A percentile compares a stretch with the other conserved stretches of the same genome.
phyloP scores from a whole-genome alignment of 2,329 filamentous ascomycete genomes.

The Trichoderma polysporum region DNA sequence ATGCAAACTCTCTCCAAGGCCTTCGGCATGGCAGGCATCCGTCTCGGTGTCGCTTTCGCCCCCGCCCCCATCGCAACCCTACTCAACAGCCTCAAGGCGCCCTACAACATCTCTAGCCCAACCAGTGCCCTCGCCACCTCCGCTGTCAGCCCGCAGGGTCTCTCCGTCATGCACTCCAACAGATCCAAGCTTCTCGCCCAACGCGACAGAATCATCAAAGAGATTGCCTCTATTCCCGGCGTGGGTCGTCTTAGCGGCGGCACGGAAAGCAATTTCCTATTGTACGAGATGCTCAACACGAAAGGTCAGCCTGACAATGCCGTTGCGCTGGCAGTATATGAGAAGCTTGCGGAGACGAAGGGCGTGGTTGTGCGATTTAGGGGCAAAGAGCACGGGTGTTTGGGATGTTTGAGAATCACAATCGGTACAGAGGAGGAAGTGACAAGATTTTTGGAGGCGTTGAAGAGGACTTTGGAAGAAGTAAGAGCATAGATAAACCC shows the following conservation, averaged over 20 bases:
- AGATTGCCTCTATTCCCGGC: conserved; percentile 73
- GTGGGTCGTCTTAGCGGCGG: conserved; percentile 82
- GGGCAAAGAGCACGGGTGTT: conserved; percentile 86
- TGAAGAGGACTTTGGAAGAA: conserved; percentile 53
- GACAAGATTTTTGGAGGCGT: conserved; percentile 69
- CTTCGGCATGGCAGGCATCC: conserved; percentile 91
- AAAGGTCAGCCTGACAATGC: conserved; percentile 75
- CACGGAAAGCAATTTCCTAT: conserved; percentile 78
- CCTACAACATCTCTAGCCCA: conserved; percentile 90
- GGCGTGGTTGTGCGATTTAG: conserved; percentile 93
- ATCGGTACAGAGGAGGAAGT: conserved; percentile 89
- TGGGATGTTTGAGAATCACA: conserved; percentile 86
- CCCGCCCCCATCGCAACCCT: conserved; percentile 71
- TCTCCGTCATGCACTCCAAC: conserved; percentile 72
- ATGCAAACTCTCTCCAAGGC: conserved; percentile 99
- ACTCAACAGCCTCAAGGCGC: conserved; percentile 90
- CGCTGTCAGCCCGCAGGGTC: conserved; percentile 65
- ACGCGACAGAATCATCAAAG: conserved; percentile 70
- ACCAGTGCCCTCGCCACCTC: conserved; percentile 78
- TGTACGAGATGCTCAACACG: conserved; percentile 80
- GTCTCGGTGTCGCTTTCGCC: conserved; percentile 83
- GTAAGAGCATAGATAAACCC: conserved; percentile 35
- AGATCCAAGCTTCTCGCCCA: conserved; percentile 70
- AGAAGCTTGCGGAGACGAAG: conserved; percentile 76
- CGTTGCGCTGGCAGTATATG: conserved; percentile 76